Percentiles rank a stretch among this genome's conserved stretches.
phyloP scores from a whole-genome alignment of 345 rosid genomes.

The Carallia brachiata region DNA sequence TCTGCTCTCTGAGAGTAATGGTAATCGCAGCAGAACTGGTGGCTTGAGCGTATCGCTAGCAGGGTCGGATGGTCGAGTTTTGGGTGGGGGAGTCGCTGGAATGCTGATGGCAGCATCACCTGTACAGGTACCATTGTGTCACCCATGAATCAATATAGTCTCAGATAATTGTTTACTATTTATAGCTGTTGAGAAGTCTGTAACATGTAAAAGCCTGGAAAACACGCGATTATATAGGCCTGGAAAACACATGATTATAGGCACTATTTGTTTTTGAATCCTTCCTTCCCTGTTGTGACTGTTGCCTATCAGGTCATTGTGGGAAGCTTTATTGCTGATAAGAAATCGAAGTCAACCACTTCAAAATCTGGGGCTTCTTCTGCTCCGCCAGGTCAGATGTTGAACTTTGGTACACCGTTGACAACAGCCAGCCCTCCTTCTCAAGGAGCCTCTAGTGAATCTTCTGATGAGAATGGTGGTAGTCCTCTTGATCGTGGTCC shows the following conservation, averaged over 20 bases:
- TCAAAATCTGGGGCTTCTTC: conserved; percentile 54
- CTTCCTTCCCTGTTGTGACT: conserved; percentile 4
- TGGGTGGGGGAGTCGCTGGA: conserved; percentile 87
- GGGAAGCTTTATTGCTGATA: conserved; percentile 82
- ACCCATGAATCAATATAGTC: no score
- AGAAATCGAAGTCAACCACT: conserved; percentile 39
- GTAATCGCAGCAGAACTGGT: conserved; percentile 40
- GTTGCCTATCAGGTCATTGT: conserved; percentile 58
- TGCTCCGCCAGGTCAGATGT: conserved; percentile 43
- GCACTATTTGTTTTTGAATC: background rate
- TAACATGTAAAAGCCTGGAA: background rate
- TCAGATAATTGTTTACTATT: no score
- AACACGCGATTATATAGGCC: background rate
- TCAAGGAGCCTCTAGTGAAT: conserved; percentile 71
- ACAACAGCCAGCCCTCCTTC: conserved; percentile 56
- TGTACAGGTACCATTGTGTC: conserved; percentile 60
- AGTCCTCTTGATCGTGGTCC: conserved; percentile 48
- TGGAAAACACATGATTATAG: background rate
- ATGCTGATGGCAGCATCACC: conserved; percentile 69
- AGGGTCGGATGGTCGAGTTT: conserved; percentile 64
- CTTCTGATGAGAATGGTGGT: conserved; percentile 69
- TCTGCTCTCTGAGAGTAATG: conserved; percentile 52
- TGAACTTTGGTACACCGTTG: conserved; percentile 57
- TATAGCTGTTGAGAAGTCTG: background rate
- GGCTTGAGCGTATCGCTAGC: conserved; percentile 77